Conservation (phyloP, 1,284 basidiomycete genomes). For the Caloboletus inedulis region DNA sequence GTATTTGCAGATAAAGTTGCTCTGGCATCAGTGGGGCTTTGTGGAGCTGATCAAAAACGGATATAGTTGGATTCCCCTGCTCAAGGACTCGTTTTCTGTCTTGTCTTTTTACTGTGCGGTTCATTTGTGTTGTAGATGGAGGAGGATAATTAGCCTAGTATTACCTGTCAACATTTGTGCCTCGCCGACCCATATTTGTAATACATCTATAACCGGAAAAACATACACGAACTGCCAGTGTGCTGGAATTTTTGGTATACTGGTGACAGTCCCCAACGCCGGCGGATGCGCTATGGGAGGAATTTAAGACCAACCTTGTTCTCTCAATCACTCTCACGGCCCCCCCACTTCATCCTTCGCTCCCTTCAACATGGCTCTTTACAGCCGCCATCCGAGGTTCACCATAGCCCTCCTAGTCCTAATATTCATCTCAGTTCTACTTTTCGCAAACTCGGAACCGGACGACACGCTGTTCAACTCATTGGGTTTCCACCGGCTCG, state of each 20-base stretch:
- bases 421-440: conserved; percentile 26
- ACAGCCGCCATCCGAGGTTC: conserved; percentile 32
- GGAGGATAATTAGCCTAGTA: too few relatives aligned
- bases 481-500: background rate
- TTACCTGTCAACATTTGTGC: too few relatives aligned
- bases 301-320: background rate
- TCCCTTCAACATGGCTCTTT: conserved; percentile 23
- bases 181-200: too few relatives aligned
- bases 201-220: too few relatives aligned
- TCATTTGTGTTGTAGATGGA: too few relatives aligned
- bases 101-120: too few relatives aligned
- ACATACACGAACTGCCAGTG: too few relatives aligned
- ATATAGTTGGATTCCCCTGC: too few relatives aligned
- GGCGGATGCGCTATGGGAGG: background rate
- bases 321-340: conserved; percentile 14
- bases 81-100: too few relatives aligned
- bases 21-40: too few relatives aligned
- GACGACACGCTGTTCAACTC: conserved; percentile 3
- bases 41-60: too few relatives aligned
- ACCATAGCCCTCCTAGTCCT: conserved; percentile 29
- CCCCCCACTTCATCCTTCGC: conserved; percentile 8
- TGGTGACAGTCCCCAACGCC: background rate
- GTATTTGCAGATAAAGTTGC: too few relatives aligned
- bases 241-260: conserved; percentile 1
- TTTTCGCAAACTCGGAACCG: conserved; percentile 26